phyloP scores from a whole-genome alignment of 2,329 filamentous ascomycete genomes.

The Diplodia mutila region DNA sequence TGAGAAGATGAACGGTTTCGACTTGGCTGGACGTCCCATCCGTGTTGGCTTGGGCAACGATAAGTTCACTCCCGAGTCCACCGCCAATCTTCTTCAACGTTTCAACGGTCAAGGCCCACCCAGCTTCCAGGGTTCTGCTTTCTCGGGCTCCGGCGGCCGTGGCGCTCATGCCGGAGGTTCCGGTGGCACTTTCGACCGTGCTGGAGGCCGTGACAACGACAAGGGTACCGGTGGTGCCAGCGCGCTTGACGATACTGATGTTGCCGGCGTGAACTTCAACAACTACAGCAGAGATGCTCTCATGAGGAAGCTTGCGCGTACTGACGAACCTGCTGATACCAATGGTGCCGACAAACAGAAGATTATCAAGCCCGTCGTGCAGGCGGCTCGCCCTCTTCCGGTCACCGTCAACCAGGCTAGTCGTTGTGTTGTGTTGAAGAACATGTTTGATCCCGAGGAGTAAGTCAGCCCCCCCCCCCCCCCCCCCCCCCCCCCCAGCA shows the following conservation, averaged over 20 bases:
- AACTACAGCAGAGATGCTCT: constrained; percentile 98
- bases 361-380: constrained; percentile 76
- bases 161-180: constrained; percentile 77
- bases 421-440: constrained; percentile 89
- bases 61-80: constrained; percentile 99
- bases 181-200: constrained; percentile 80
- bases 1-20: constrained; percentile 99
- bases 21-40: constrained; percentile 94
- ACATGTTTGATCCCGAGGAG: constrained; percentile 93
- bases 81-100: constrained; percentile 86
- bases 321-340: constrained; percentile 74
- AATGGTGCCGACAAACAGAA: constrained; percentile 67
- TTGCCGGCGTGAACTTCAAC: constrained; percentile 98
- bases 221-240: constrained; percentile 87
- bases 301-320: constrained; percentile 97
- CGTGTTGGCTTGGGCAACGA: constrained; percentile 99
- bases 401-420: constrained; percentile 86
- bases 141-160: constrained; percentile 87
- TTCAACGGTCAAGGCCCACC: constrained; percentile 75
- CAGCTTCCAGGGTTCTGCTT: constrained; percentile 83
- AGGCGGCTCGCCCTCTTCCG: constrained; percentile 71
- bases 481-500: no score
- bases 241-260: constrained; percentile 95
- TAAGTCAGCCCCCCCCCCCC: constrained; percentile 67
- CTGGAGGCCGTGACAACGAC: constrained; percentile 84